Conservation (phyloP, 2,329 filamentous ascomycete genomes). For the Sporothrix mexicana region DNA sequence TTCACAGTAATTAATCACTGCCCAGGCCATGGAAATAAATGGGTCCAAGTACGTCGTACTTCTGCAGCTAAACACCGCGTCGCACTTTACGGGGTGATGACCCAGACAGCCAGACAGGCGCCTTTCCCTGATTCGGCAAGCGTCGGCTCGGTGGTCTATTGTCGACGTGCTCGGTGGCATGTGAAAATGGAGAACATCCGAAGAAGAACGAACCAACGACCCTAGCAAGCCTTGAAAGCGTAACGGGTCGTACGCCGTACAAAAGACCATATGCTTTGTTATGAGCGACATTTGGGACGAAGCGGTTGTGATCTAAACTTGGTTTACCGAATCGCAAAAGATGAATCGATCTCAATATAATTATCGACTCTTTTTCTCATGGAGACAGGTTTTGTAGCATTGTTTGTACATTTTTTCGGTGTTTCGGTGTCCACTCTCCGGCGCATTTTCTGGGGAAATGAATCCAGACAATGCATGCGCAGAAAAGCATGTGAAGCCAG, state of each 20-base stretch:
- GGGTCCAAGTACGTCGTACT: background rate
- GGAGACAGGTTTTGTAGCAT: background rate
- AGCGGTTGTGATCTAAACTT: too few relatives aligned
- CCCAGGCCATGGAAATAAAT: background rate
- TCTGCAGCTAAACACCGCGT: background rate
- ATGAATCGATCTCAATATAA: too few relatives aligned
- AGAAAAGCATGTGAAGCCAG: constrained; percentile 18
- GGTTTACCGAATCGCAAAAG: too few relatives aligned
- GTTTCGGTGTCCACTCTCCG: constrained; percentile 9
- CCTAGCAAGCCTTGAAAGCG: background rate
- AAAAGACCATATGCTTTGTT: too few relatives aligned
- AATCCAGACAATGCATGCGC: background rate
- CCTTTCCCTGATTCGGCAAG: constrained; percentile 30
- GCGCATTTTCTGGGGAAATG: background rate
- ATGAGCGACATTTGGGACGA: too few relatives aligned
- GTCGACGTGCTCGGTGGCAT: constrained; percentile 20
- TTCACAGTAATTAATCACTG: background rate
- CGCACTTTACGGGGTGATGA: constrained; percentile 15
- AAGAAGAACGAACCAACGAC: background rate
- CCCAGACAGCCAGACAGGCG: background rate
- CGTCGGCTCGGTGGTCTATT: constrained; percentile 17
- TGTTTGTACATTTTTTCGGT: background rate
- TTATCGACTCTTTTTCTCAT: background rate
- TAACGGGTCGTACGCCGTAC: too few relatives aligned
- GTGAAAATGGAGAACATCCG: constrained; percentile 21